Evolutionary conservation across 768 basidiomycete genomes (phyloP).

Genomic region (Naematelia encephala): DNA sequence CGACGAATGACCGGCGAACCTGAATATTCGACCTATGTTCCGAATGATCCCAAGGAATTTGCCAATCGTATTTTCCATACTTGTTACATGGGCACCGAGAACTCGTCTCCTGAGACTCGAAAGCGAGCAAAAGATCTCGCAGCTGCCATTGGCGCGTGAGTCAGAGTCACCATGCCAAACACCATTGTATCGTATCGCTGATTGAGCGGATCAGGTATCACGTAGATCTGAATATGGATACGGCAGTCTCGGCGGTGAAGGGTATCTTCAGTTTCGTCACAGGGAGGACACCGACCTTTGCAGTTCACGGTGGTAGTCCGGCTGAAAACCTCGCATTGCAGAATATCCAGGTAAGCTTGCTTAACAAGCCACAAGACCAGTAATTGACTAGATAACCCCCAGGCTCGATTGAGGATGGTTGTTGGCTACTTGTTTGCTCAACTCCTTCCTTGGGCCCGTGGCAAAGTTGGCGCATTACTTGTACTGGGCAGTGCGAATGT

Average conservation of each 20-base stretch:
- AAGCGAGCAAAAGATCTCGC: slow-evolving; percentile 80
- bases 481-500: slow-evolving; percentile 98
- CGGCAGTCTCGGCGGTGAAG: slow-evolving; percentile 75
- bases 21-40: slow-evolving; percentile 74
- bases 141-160: slow-evolving; percentile 82
- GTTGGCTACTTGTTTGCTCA: slow-evolving; percentile 92
- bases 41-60: slow-evolving; percentile 83
- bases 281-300: slow-evolving; percentile 67
- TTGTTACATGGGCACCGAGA: slow-evolving; percentile 98
- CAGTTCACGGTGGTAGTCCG: slow-evolving; percentile 75
- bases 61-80: slow-evolving; percentile 86
- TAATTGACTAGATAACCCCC: background rate
- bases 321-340: slow-evolving; percentile 96
- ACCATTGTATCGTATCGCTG: slow-evolving; percentile 9
- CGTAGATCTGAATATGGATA: slow-evolving; percentile 92
- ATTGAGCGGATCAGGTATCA: slow-evolving; percentile 67
- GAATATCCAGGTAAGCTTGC: slow-evolving; percentile 73
- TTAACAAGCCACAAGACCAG: background rate
- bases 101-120: slow-evolving; percentile 83
- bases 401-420: slow-evolving; percentile 93
- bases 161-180: no score
- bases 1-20: slow-evolving; percentile 82
- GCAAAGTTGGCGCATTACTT: slow-evolving; percentile 75
- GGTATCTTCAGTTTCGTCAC: slow-evolving; percentile 82
- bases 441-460: slow-evolving; percentile 85